Evolutionary conservation across 257 asterid species (phyloP).

Genomic region (Petunia secreta): DNA sequence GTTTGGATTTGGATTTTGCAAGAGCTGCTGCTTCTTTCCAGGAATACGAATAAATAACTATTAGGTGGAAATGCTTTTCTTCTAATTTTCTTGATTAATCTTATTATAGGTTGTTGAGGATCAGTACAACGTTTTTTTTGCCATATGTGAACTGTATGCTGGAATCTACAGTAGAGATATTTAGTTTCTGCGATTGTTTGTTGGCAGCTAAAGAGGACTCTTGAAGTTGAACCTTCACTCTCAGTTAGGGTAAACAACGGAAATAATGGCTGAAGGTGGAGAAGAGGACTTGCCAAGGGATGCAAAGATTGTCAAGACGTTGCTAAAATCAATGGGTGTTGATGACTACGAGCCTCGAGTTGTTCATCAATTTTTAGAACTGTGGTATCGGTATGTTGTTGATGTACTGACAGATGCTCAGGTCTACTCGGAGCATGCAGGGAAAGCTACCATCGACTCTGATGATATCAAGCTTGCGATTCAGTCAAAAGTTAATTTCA

Average conservation of each 20-base stretch:
- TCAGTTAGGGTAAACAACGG: conserved; percentile 14
- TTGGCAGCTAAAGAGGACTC: background rate
- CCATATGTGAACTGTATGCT: no score
- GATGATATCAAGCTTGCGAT: conserved; percentile 88
- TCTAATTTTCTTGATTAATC: no score
- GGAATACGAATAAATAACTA: no score
- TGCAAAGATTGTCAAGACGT: conserved; percentile 79
- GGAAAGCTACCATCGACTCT: conserved; percentile 65
- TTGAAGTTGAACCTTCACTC: background rate
- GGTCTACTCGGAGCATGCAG: conserved; percentile 85
- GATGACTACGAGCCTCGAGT: conserved; percentile 90
- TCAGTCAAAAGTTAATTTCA: conserved; percentile 82
- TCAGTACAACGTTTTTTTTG: no score
- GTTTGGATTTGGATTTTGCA: no score
- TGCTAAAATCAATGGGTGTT: conserved; percentile 88
- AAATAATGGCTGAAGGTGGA: conserved; percentile 69
- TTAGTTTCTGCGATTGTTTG: background rate
- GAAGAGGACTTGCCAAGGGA: conserved; percentile 83
- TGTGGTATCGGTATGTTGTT: conserved; percentile 77
- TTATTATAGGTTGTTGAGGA: no score
- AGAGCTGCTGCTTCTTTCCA: no score
- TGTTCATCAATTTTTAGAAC: conserved; percentile 75
- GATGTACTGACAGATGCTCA: conserved; percentile 86
- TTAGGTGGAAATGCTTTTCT: no score
- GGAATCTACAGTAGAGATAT: no score